phyloP scores from a whole-genome alignment of 345 rosid species.

The Lenwebbia sp. region DNA sequence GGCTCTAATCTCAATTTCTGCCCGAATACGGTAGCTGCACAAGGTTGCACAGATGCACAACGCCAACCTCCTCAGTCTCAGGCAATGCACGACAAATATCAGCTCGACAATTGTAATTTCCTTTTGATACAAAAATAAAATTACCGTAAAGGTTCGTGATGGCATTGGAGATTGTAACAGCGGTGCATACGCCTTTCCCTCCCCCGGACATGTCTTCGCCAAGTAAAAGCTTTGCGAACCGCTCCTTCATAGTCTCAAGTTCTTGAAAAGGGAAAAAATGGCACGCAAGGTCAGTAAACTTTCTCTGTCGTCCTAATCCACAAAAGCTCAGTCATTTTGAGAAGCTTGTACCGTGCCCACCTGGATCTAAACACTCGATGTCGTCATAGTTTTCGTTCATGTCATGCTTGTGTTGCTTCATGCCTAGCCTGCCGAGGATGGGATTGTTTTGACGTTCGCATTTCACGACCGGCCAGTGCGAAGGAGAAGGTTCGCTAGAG shows the following conservation, averaged over 20 bases:
- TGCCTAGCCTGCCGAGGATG: constrained; percentile 9
- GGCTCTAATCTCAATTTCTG: constrained; percentile 82
- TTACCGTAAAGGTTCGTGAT: constrained; percentile 93
- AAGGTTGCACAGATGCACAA: constrained; percentile 21
- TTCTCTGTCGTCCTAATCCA: neutral
- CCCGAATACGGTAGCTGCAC: constrained; percentile 86
- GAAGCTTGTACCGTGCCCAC: constrained; percentile 7
- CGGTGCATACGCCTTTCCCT: constrained; percentile 92
- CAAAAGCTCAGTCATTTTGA: neutral
- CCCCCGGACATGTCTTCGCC: constrained; percentile 99
- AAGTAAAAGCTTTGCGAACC: constrained; percentile 78
- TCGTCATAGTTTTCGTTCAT: constrained; percentile 24
- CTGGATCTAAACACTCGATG: constrained; percentile 39
- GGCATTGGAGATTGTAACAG: constrained; percentile 82
- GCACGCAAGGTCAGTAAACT: neutral
- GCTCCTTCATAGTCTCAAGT: constrained; percentile 82
- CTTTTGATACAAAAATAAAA: neutral
- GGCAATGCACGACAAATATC: neutral
- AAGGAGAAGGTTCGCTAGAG: constrained; percentile 53
- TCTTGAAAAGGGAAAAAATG: constrained; percentile 18
- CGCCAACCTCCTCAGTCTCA: neutral
- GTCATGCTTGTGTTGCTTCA: constrained; percentile 17
- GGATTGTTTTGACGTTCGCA: constrained; percentile 12
- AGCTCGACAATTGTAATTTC: neutral
- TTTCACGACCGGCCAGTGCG: constrained; percentile 29